Conservation (phyloP, 768 basidiomycete genomes). For the Suillus occidentalis region DNA sequence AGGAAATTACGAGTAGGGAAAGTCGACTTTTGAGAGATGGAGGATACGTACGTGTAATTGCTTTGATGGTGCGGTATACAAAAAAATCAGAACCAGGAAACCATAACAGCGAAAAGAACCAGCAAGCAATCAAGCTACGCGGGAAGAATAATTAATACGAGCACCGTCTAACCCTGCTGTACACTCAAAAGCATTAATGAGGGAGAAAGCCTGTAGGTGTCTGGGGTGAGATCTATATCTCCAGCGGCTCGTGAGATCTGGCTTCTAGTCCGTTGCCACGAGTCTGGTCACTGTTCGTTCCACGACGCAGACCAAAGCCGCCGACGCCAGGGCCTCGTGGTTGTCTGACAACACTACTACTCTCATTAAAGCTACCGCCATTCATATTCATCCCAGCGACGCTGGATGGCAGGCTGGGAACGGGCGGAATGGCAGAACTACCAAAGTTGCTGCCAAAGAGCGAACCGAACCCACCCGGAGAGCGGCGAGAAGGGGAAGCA, state of each 20-base stretch:
- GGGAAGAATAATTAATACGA: conserved; percentile 22
- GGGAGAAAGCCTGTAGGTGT: conserved; percentile 2
- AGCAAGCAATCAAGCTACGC: conserved; percentile 1
- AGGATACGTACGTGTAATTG: conserved; percentile 1
- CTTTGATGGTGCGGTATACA: conserved; percentile 4
- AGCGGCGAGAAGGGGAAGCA: conserved; percentile 76
- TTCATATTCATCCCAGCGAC: conserved; percentile 43
- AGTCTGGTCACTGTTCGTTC: conserved; percentile 40
- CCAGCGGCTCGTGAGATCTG: conserved; percentile 83
- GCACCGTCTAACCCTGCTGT: conserved; percentile 15
- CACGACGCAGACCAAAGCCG: conserved; percentile 66
- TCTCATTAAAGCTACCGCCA: conserved; percentile 40
- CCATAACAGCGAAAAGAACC: neutral
- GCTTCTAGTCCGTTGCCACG: conserved; percentile 74
- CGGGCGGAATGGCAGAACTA: conserved; percentile 60
- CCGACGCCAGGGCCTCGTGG: conserved; percentile 79
- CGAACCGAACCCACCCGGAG: conserved; percentile 69
- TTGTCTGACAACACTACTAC: conserved; percentile 70
- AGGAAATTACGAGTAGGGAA: conserved; percentile 8
- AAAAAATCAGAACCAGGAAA: conserved; percentile 1
- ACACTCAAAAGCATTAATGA: conserved; percentile 13
- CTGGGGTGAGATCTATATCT: conserved; percentile 52
- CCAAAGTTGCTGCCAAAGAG: conserved; percentile 56
- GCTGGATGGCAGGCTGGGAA: conserved; percentile 71
- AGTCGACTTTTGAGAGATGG: conserved; percentile 4